Conservation (phyloP, 108 stramenopile genomes). For the Schizochytrium sp. region DNA sequence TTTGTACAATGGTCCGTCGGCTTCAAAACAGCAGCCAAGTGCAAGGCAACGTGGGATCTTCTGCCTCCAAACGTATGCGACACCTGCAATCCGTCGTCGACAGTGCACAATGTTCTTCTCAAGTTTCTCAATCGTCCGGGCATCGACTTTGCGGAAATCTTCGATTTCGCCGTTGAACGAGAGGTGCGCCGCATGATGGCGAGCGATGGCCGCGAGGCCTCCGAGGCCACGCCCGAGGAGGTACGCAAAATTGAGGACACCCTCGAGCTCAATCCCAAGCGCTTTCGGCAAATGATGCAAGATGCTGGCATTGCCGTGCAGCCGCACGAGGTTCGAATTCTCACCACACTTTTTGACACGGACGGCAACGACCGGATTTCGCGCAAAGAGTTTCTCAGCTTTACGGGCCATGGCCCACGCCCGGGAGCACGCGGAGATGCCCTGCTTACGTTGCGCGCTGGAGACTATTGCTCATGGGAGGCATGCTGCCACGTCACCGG, state of each 20-base stretch:
- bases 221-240: background rate
- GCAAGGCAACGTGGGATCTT: background rate
- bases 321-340: background rate
- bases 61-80: background rate
- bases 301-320: background rate
- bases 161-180: background rate
- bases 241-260: background rate
- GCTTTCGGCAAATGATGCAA: constrained; percentile 2
- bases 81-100: background rate
- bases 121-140: constrained; percentile 6
- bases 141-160: background rate
- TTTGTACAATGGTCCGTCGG: background rate
- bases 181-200: background rate
- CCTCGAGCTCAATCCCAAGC: background rate
- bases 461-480: background rate
- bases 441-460: background rate
- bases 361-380: background rate
- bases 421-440: constrained; percentile 1
- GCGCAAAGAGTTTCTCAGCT: constrained; percentile 3
- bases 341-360: background rate
- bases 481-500: constrained; percentile 11
- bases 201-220: background rate
- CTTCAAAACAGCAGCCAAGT: background rate
- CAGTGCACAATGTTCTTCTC: background rate
- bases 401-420: background rate